Conservation (phyloP, 1,284 basidiomycete genomes). For the Cerrena zonata region DNA sequence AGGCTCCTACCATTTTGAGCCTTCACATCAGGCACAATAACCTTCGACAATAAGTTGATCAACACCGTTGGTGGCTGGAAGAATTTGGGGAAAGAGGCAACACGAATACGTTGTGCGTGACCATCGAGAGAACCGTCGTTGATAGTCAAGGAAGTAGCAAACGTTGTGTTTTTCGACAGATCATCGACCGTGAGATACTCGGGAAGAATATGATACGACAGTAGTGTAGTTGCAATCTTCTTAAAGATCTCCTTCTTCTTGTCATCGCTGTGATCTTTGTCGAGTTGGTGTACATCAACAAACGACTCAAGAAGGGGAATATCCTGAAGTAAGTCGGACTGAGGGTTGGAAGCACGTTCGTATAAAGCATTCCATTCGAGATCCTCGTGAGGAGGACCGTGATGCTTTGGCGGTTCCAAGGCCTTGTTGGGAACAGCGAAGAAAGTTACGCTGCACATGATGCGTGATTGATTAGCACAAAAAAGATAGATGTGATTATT, state of each 20-base stretch:
- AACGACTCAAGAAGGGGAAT: conserved; percentile 19
- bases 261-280: conserved; percentile 31
- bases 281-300: conserved; percentile 17
- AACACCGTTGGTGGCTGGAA: conserved; percentile 27
- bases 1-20: conserved; percentile 48
- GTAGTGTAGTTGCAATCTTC: conserved; percentile 49
- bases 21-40: conserved; percentile 38
- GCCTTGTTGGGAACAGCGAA: conserved; percentile 47
- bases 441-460: conserved; percentile 46
- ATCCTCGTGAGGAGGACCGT: conserved; percentile 11
- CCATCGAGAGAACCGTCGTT: conserved; percentile 47
- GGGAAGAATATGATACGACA: conserved; percentile 62
- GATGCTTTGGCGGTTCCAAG: conserved; percentile 27
- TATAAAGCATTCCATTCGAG: conserved; percentile 8
- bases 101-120: conserved; percentile 49
- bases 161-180: conserved; percentile 55
- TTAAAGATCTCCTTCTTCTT: conserved; percentile 52
- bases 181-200: conserved; percentile 33
- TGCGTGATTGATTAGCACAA: no score
- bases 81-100: conserved; percentile 29
- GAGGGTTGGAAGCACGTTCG: conserved; percentile 4
- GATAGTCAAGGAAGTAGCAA: conserved; percentile 50
- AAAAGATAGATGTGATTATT: no score
- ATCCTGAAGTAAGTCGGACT: conserved; percentile 13
- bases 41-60: conserved; percentile 53